Conservation (phyloP, 169 alveolate genomes). For the Eimeria brunetti region DNA sequence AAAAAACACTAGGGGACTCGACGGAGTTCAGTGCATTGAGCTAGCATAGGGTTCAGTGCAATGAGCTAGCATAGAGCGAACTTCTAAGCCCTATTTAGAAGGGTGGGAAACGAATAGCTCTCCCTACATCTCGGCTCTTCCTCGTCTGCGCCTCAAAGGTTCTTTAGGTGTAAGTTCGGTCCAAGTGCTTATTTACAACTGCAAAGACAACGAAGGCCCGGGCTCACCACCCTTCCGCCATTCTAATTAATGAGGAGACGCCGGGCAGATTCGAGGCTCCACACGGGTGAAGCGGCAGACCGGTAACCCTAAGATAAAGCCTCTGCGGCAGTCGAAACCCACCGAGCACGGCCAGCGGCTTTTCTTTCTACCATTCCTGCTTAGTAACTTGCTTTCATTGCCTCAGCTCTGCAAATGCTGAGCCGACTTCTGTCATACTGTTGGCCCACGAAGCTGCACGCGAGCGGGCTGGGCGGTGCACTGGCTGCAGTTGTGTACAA, state of each 20-base stretch:
- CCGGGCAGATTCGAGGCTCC: neutral
- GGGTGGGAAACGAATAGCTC: neutral
- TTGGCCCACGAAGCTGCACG: neutral
- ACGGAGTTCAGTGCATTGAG: neutral
- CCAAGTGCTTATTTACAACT: neutral
- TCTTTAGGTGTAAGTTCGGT: neutral
- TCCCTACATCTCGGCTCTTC: neutral
- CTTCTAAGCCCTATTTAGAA: too few species aligned
- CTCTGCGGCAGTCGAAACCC: slow-evolving; percentile 5
- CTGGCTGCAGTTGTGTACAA: neutral
- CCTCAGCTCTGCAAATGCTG: neutral
- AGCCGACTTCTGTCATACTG: neutral
- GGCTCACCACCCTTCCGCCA: neutral
- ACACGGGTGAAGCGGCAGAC: neutral
- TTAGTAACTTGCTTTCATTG: neutral
- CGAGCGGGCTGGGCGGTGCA: neutral
- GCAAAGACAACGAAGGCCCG: neutral
- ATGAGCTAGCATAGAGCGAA: neutral
- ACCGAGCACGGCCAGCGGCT: neutral
- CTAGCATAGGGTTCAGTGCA: neutral
- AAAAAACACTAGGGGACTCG: neutral
- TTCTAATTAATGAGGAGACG: neutral
- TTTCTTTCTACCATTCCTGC: neutral
- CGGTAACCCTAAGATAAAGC: neutral
- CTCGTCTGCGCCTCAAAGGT: neutral